Percentiles rank a stretch among this genome's conserved stretches.
These are phyloP conservation scores for Ploettnerulaceae sp. DNA, from an alignment of 2,329 filamentous ascomycete species.

Conservation along the genomic window DNA sequence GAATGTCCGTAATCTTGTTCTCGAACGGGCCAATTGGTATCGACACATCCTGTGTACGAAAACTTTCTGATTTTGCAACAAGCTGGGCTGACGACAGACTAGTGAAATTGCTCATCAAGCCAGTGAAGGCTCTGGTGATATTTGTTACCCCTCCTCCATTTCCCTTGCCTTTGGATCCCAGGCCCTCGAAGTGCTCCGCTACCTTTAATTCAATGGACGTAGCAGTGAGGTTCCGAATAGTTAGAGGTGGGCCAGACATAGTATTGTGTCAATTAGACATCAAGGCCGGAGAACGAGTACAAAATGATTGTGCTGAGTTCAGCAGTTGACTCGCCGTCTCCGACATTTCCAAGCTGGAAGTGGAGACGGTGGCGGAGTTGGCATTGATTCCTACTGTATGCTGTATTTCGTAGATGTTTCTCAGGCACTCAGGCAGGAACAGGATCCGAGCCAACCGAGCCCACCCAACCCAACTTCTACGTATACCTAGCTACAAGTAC, in stretches of 20 bases:
- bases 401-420: no score
- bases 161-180: slow-evolving; percentile 31
- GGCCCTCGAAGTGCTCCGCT: slow-evolving; percentile 67
- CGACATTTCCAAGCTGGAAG: no score
- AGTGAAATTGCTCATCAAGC: slow-evolving; percentile 42
- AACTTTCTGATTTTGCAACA: slow-evolving; percentile 53
- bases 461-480: no score
- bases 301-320: no score
- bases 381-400: no score
- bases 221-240: slow-evolving; percentile 76
- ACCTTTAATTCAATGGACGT: slow-evolving; percentile 66
- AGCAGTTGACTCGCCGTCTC: no score
- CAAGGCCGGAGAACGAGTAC: no score
- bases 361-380: no score
- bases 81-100: slow-evolving; percentile 33
- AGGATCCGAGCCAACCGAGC: no score
- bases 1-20: slow-evolving; percentile 57
- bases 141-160: slow-evolving; percentile 31
- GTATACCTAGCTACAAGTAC: no score
- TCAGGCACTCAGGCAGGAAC: no score
- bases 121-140: slow-evolving; percentile 44
- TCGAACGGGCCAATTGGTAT: slow-evolving; percentile 65
- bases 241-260: slow-evolving; percentile 43
- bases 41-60: slow-evolving; percentile 56
- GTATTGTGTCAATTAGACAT: background rate